Evolutionary conservation across 345 rosid species (phyloP).

Genomic region (Brassica nigra): DNA sequence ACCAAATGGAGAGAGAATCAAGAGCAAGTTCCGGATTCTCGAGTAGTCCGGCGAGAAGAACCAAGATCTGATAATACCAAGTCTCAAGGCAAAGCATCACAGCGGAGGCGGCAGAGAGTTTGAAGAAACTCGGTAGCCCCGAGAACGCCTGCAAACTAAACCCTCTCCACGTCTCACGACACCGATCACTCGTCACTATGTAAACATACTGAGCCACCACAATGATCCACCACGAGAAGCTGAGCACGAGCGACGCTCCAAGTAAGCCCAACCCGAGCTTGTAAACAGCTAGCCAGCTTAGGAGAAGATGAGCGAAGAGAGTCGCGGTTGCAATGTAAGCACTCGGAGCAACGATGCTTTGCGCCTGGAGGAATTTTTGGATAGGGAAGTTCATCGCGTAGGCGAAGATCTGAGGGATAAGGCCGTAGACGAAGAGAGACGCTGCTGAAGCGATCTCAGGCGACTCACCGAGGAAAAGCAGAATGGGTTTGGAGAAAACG

Average conservation of each 20-base stretch:
- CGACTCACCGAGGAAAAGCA: constrained; percentile 52
- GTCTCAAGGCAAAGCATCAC: constrained; percentile 64
- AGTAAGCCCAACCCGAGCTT: constrained; percentile 45
- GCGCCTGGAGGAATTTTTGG: constrained; percentile 59
- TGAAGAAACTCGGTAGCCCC: constrained; percentile 47
- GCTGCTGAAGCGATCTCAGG: constrained; percentile 54
- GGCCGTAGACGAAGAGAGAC: constrained; percentile 52
- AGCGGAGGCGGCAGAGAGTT: constrained; percentile 59
- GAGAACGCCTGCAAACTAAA: constrained; percentile 49
- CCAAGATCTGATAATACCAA: constrained; percentile 58
- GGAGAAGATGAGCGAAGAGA: constrained; percentile 42
- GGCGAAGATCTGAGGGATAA: constrained; percentile 66
- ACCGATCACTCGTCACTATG: constrained; percentile 45
- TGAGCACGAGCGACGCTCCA: constrained; percentile 53
- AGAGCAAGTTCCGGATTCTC: constrained; percentile 56
- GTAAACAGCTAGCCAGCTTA: constrained; percentile 51
- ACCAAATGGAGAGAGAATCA: constrained; percentile 38
- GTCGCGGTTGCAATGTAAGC: constrained; percentile 54
- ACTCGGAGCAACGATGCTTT: constrained; percentile 58
- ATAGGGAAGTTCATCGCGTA: constrained; percentile 61
- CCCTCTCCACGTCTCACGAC: constrained; percentile 53
- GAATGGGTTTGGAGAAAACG: constrained; percentile 47
- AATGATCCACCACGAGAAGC: constrained; percentile 60
- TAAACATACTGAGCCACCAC: constrained; percentile 53
- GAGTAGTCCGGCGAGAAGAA: constrained; percentile 55